These are phyloP conservation scores for Thermochaetoides dissita DNA, from an alignment of 2,329 filamentous ascomycete species.

Conservation along the genomic window DNA sequence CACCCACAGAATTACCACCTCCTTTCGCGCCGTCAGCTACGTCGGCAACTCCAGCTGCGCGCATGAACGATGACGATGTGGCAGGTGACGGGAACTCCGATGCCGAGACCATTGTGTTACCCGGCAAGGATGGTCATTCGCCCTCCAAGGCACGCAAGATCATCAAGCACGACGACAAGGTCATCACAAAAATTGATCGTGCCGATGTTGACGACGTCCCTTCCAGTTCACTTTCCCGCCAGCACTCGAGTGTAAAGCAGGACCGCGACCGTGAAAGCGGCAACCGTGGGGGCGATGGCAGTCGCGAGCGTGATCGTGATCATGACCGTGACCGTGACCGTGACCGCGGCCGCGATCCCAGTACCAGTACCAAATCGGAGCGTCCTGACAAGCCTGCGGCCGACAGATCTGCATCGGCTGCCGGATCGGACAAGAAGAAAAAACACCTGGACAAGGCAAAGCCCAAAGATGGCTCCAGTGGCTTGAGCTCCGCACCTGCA, in stretches of 20 bases:
- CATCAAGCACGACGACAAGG: slow-evolving; percentile 44
- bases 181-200: too few species aligned
- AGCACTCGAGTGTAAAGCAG: slow-evolving; percentile 21
- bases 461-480: slow-evolving; percentile 39
- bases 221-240: slow-evolving; percentile 22
- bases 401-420: slow-evolving; percentile 12
- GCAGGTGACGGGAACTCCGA: slow-evolving; percentile 50
- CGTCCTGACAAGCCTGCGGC: slow-evolving; percentile 17
- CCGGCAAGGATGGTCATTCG: slow-evolving; percentile 50
- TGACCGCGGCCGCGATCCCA: slow-evolving; percentile 5
- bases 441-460: slow-evolving; percentile 31
- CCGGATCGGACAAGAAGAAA: slow-evolving; percentile 36
- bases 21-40: too few species aligned
- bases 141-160: slow-evolving; percentile 50
- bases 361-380: not conserved
- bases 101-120: slow-evolving; percentile 57
- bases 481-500: slow-evolving; percentile 43
- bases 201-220: slow-evolving; percentile 40
- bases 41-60: slow-evolving; percentile 9
- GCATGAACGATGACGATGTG: slow-evolving; percentile 27
- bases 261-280: slow-evolving; percentile 19
- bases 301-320: slow-evolving; percentile 15
- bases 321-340: slow-evolving; percentile 16
- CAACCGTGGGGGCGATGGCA: not conserved
- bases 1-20: too few species aligned